These are phyloP conservation scores for Colletotrichum sp. DNA, from an alignment of 2,329 filamentous ascomycete species.

Conservation along the genomic window DNA sequence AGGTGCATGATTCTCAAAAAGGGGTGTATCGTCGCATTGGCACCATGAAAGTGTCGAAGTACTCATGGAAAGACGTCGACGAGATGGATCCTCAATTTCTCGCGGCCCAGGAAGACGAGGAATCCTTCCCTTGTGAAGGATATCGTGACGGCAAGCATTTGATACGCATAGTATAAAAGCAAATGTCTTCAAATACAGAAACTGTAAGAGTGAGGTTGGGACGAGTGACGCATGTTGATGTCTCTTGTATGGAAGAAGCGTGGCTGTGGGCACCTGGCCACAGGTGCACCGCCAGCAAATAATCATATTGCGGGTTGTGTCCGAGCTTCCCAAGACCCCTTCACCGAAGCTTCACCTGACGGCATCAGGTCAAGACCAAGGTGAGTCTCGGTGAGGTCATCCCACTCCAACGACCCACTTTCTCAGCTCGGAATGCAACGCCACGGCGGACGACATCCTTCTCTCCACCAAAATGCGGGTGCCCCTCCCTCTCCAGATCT, in stretches of 20 bases:
- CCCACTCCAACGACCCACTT: not conserved
- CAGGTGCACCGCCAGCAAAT: not conserved
- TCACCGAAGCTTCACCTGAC: not conserved
- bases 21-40: not conserved
- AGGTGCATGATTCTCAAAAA: not conserved
- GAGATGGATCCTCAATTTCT: not conserved
- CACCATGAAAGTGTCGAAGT: not conserved
- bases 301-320: not conserved
- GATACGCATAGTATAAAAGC: not conserved
- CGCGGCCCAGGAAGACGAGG: not conserved
- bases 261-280: rapidly evolving
- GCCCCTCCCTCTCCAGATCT: not conserved
- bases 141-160: not conserved
- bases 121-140: not conserved
- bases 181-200: rapidly evolving
- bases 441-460: not conserved
- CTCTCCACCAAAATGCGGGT: not conserved
- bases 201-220: not conserved
- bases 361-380: not conserved
- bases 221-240: not conserved
- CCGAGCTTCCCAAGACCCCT: not conserved
- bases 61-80: not conserved
- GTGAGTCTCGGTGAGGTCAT: not conserved
- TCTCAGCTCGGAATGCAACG: not conserved
- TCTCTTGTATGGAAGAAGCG: not conserved